Conservation (phyloP, 352 stramenopile species). For the Halophytophthora polymorphica region DNA sequence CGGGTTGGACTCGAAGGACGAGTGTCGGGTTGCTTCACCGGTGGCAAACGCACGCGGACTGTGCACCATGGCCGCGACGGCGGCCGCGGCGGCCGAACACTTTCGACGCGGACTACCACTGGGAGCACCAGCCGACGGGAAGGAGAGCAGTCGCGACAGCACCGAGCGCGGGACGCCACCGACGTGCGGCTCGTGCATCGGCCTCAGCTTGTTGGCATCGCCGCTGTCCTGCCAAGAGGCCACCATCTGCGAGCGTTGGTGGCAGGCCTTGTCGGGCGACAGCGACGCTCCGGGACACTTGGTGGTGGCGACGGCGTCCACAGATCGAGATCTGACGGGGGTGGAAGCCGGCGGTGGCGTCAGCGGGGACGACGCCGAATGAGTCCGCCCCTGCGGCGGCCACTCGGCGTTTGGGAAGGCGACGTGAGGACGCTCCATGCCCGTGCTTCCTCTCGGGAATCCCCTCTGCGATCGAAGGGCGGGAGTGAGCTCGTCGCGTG, state of each 20-base stretch:
- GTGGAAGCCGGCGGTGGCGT: conserved; percentile 22
- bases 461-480: conserved; percentile 33
- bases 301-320: conserved; percentile 3
- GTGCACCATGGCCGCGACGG: conserved; percentile 27
- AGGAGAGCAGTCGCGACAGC: conserved; percentile 19
- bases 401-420: conserved; percentile 17
- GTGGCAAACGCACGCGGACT: conserved; percentile 30
- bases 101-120: conserved; percentile 26
- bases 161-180: conserved; percentile 26
- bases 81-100: conserved; percentile 30
- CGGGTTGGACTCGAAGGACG: conserved; percentile 17
- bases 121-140: conserved; percentile 12
- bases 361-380: conserved; percentile 1
- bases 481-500: conserved; percentile 9
- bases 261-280: conserved; percentile 17
- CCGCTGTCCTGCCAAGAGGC: conserved; percentile 14
- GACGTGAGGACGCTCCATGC: conserved; percentile 16
- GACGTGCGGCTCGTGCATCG: conserved; percentile 27
- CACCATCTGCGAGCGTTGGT: conserved; percentile 24
- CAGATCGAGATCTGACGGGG: conserved; percentile 9
- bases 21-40: conserved; percentile 9
- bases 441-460: conserved; percentile 8
- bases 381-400: conserved; percentile 1
- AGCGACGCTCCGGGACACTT: conserved; percentile 24
- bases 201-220: conserved; percentile 12